phyloP scores from a whole-genome alignment of 345 rosid species.

The Mercurialis annua region DNA sequence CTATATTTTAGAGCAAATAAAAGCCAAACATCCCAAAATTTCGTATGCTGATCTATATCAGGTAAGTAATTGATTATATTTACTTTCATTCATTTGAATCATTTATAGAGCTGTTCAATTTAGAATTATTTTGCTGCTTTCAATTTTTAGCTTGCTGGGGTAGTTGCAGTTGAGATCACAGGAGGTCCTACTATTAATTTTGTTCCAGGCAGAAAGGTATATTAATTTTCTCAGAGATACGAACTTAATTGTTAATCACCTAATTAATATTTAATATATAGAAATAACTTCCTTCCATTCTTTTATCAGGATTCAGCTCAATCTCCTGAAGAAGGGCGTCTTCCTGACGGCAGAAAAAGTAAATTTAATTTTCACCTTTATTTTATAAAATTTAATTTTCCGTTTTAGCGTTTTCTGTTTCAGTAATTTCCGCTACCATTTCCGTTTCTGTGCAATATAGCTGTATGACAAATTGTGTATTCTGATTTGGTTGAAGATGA shows the following conservation, averaged over 20 bases:
- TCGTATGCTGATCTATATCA: constrained; percentile 83
- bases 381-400: neutral
- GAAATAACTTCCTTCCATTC: neutral
- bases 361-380: neutral
- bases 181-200: constrained; percentile 74
- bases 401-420: too few relatives aligned
- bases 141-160: constrained; percentile 68
- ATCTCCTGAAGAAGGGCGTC: constrained; percentile 68
- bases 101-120: neutral
- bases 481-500: constrained; percentile 40
- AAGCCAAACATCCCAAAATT: constrained; percentile 56
- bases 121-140: neutral
- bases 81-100: neutral
- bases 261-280: neutral
- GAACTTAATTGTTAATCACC: too few relatives aligned
- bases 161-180: constrained; percentile 76
- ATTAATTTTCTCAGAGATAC: neutral
- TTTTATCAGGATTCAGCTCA: constrained; percentile 49
- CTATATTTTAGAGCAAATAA: constrained; percentile 53
- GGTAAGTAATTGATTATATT: constrained; percentile 26
- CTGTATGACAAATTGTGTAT: neutral
- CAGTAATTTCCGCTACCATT: too few relatives aligned
- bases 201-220: constrained; percentile 76
- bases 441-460: too few relatives aligned
- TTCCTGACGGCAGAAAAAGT: constrained; percentile 74